A percentile compares a stretch with the other conserved stretches of the same genome.
Evolutionary conservation across 257 asterid species (phyloP).

Genomic region (Henckelia pumila): DNA sequence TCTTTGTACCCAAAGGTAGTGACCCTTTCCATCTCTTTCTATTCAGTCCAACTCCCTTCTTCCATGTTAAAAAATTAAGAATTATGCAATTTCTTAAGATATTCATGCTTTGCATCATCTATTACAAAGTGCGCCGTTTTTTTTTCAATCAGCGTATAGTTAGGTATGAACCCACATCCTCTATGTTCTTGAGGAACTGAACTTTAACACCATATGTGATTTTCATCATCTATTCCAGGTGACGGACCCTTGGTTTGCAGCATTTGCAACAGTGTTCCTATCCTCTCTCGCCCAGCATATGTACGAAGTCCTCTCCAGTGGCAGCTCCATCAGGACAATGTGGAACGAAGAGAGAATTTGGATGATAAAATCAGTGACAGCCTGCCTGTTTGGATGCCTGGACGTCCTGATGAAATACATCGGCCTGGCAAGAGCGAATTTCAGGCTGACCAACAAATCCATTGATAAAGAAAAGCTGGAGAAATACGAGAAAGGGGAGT

Average conservation of each 20-base stretch:
- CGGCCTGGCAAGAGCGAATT: conserved; percentile 49
- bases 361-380: conserved; percentile 51
- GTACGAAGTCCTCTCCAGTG: conserved; percentile 50
- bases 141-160: no score
- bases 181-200: background rate
- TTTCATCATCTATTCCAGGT: conserved; percentile 27
- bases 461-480: conserved; percentile 55
- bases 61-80: background rate
- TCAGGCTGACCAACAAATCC: conserved; percentile 60
- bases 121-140: no score
- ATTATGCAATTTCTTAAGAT: no score
- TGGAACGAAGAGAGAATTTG: conserved; percentile 64
- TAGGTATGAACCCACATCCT: background rate
- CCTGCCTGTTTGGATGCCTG: conserved; percentile 57
- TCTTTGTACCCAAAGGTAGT: conserved; percentile 62
- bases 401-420: conserved; percentile 39
- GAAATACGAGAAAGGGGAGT: conserved; percentile 55
- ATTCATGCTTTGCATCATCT: background rate
- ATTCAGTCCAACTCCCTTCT: background rate
- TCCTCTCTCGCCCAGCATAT: conserved; percentile 45
- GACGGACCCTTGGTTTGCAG: conserved; percentile 51
- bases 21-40: background rate
- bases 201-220: no score
- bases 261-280: conserved; percentile 36
- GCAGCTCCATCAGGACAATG: conserved; percentile 42